These are phyloP conservation scores for Yarrowia alimentaria DNA, from an alignment of 805 yeast species.

Conservation along the genomic window DNA sequence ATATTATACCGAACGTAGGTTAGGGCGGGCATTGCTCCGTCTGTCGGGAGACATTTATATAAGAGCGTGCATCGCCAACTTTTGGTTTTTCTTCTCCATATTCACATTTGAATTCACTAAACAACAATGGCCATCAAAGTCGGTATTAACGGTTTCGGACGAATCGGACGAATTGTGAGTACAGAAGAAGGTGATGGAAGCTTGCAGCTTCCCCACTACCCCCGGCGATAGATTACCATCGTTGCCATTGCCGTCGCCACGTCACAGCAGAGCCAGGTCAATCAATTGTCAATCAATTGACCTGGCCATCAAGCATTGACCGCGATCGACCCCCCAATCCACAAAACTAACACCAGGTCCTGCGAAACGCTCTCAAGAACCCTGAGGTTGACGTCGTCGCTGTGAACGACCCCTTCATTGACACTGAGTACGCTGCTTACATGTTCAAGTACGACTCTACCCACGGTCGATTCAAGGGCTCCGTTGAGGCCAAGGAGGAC, in stretches of 20 bases:
- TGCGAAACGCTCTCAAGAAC: conserved; percentile 76
- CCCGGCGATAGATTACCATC: too few relatives aligned
- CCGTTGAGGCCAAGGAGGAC: conserved; percentile 50
- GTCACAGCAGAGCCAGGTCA: background rate
- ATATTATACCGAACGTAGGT: conserved; percentile 22
- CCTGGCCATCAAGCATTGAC: conserved; percentile 3
- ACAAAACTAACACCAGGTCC: conserved; percentile 36
- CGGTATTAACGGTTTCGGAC: conserved; percentile 94
- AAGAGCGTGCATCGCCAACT: conserved; percentile 3
- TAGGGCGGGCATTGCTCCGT: conserved; percentile 25
- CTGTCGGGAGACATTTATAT: conserved; percentile 17
- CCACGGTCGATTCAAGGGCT: conserved; percentile 82
- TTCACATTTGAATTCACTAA: conserved; percentile 13
- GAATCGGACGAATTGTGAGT: conserved; percentile 78
- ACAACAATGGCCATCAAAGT: conserved; percentile 51
- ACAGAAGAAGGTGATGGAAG: conserved; percentile 8
- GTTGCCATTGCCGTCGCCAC: background rate
- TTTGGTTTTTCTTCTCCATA: conserved; percentile 3
- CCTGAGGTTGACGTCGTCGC: conserved; percentile 79
- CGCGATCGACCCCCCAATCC: too few relatives aligned
- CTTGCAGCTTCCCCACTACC: background rate
- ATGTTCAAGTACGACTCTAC: conserved; percentile 95
- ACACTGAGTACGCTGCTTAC: conserved; percentile 88
- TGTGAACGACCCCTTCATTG: conserved; percentile 88
- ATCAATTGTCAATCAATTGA: conserved; percentile 2